phyloP scores from a whole-genome alignment of 192 early-diverging fungal genomes.

The Rhizophagus clarus region DNA sequence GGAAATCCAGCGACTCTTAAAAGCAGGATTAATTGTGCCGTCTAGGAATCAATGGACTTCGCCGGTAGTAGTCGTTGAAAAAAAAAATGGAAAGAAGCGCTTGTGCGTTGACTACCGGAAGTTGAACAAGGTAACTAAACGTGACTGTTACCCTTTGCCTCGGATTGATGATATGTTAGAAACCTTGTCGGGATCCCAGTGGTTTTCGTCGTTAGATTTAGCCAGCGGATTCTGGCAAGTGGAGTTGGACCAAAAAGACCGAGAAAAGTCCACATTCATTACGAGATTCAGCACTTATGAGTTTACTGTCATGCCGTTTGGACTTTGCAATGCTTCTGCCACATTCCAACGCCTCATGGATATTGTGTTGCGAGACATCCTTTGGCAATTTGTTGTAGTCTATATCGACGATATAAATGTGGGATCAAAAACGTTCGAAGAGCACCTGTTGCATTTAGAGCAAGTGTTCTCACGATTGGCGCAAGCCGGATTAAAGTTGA shows the following conservation, averaged over 20 bases:
- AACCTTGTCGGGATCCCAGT: background rate
- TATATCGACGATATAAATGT: constrained; percentile 43
- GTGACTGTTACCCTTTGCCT: constrained; percentile 46
- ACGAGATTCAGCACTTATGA: constrained; percentile 19
- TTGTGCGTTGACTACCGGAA: constrained; percentile 47
- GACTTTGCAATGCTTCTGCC: constrained; percentile 31
- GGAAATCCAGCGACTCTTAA: background rate
- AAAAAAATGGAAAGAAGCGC: constrained; percentile 45
- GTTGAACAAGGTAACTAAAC: constrained; percentile 43
- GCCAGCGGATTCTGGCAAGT: constrained; percentile 35
- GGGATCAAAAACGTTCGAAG: constrained; percentile 32
- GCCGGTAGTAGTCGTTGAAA: constrained; percentile 42
- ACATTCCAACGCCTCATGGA: constrained; percentile 34
- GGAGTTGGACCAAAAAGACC: background rate
- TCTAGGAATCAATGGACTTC: constrained; percentile 26
- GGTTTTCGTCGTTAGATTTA: constrained; percentile 37
- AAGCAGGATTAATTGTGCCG: background rate
- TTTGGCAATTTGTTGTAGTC: constrained; percentile 25
- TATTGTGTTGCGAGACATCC: background rate
- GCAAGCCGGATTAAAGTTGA: background rate
- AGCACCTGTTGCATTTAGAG: constrained; percentile 28
- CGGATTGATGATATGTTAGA: constrained; percentile 40
- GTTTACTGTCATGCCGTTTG: constrained; percentile 36
- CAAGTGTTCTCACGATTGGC: background rate
- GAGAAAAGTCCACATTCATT: constrained; percentile 35